These are phyloP conservation scores for Bryopsis sp. DNA, from an alignment of 139 green algal genomes.

Conservation along the genomic window DNA sequence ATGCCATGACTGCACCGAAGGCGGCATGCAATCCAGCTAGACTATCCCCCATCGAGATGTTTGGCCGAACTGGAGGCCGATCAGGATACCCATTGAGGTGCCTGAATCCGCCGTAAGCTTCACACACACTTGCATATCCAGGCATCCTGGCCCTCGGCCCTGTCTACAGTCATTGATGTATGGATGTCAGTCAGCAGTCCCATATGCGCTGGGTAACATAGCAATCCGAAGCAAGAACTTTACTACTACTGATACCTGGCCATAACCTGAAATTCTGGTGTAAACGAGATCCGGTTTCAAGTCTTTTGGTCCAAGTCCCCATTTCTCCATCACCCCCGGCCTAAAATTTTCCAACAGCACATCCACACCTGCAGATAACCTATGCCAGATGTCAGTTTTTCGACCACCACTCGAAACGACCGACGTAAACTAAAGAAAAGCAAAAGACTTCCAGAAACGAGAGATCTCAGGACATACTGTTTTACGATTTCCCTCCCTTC, in stretches of 20 bases:
- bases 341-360: constrained; percentile 73
- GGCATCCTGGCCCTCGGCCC: constrained; percentile 16
- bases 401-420: neutral
- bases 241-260: constrained; percentile 41
- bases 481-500: constrained; percentile 31
- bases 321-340: constrained; percentile 66
- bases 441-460: neutral
- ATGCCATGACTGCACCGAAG: constrained; percentile 65
- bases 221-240: too few relatives aligned
- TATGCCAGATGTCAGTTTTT: neutral
- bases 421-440: neutral
- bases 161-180: too few relatives aligned
- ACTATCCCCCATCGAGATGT: constrained; percentile 56
- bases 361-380: constrained; percentile 38
- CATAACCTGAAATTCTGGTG: constrained; percentile 64
- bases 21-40: constrained; percentile 59
- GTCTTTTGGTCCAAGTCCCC: constrained; percentile 54
- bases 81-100: constrained; percentile 52
- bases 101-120: constrained; percentile 23
- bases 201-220: too few relatives aligned
- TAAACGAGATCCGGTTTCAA: constrained; percentile 53
- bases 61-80: constrained; percentile 55
- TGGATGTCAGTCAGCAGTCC: too few relatives aligned
- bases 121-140: constrained; percentile 25
- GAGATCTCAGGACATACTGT: constrained; percentile 15